These are phyloP conservation scores for Lenwebbia sp. DNA, from an alignment of 345 rosid species.

Conservation along the genomic window DNA sequence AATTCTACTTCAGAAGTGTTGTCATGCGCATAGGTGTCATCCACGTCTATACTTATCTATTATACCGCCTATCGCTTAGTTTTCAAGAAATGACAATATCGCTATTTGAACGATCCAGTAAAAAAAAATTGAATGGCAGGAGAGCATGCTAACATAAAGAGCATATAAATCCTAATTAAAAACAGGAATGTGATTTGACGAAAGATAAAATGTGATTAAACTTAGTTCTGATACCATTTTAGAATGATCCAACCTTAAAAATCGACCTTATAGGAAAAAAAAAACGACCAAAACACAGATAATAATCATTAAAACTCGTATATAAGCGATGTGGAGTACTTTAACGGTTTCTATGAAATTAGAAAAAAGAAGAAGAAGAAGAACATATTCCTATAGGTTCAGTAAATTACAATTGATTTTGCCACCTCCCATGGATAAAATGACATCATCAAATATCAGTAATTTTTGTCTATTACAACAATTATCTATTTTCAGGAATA, in stretches of 20 bases:
- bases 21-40: neutral
- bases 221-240: accelerated
- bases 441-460: neutral
- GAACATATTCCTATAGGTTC: too few species aligned
- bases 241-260: neutral
- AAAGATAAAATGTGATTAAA: neutral
- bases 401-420: neutral
- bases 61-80: neutral
- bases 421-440: neutral
- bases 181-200: neutral
- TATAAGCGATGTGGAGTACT: neutral
- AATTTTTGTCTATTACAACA: neutral
- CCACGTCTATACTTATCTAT: neutral
- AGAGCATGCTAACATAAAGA: neutral
- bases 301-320: too few species aligned
- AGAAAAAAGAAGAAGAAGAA: too few species aligned
- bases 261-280: neutral
- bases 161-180: neutral
- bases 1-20: too few species aligned
- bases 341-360: too few species aligned
- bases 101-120: too few species aligned
- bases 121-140: neutral
- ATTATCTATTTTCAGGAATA: neutral
- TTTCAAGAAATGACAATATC: neutral
- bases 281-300: neutral